phyloP scores from a whole-genome alignment of 2,329 filamentous ascomycete species.

The Ophiostoma piceae region DNA sequence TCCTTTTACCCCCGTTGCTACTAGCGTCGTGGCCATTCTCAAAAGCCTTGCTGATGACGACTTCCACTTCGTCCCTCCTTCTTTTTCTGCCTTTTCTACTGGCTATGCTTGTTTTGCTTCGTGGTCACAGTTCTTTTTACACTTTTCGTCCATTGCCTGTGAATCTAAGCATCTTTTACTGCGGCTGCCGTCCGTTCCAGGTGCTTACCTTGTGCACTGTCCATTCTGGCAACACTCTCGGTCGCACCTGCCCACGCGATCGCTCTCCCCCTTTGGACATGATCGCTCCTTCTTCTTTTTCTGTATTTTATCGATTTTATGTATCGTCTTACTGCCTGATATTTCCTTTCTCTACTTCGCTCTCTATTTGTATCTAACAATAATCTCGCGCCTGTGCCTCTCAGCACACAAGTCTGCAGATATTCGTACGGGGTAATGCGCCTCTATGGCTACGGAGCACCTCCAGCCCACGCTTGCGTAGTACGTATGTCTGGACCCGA shows the following conservation, averaged over 20 bases:
- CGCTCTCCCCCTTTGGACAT: conserved; percentile 2
- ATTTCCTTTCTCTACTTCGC: neutral
- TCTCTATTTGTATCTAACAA: neutral
- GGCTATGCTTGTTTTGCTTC: neutral
- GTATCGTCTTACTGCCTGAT: neutral
- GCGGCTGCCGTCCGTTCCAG: neutral
- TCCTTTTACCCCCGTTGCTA: neutral
- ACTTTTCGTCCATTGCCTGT: neutral
- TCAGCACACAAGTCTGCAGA: neutral
- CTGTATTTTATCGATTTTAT: neutral
- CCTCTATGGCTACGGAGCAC: neutral
- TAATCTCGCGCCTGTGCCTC: neutral
- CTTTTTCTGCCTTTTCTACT: neutral
- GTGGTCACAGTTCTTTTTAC: neutral
- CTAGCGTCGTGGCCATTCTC: conserved; percentile 3
- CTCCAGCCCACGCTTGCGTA: conserved; percentile 4
- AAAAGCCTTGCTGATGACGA: conserved; percentile 9
- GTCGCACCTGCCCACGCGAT: conserved; percentile 17
- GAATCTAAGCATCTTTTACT: neutral
- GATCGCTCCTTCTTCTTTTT: conserved; percentile 12
- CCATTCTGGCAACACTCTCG: neutral
- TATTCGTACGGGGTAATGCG: neutral
- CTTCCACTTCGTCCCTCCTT: neutral
- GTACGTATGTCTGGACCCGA: conserved; percentile 6
- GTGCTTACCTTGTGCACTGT: neutral